Evolutionary conservation across 2,329 filamentous ascomycete genomes (phyloP).

Genomic region (Triangularia verruculosa): DNA sequence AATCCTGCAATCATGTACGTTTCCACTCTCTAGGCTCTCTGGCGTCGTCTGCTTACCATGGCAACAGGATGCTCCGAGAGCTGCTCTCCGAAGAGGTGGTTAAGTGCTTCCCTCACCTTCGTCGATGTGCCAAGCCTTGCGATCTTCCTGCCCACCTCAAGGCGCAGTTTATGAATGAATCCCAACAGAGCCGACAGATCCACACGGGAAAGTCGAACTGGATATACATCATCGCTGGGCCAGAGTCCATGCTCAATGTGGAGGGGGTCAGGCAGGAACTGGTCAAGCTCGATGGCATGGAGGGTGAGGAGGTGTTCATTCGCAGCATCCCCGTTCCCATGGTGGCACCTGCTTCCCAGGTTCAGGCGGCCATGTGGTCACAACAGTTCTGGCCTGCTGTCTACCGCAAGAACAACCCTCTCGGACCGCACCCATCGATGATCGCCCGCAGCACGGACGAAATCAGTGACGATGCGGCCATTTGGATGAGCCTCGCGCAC

Average conservation of each 20-base stretch:
- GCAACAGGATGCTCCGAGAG: conserved; percentile 50
- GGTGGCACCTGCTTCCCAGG: conserved; percentile 69
- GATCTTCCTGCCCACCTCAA: conserved; percentile 67
- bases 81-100: conserved; percentile 58
- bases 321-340: conserved; percentile 66
- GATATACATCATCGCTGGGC: conserved; percentile 58
- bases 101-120: conserved; percentile 68
- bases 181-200: conserved; percentile 51
- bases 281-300: conserved; percentile 48
- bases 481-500: conserved; percentile 67
- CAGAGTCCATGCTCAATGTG: conserved; percentile 49
- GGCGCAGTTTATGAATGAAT: conserved; percentile 58
- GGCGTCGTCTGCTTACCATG: conserved; percentile 21
- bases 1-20: conserved; percentile 71
- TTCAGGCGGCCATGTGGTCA: conserved; percentile 73
- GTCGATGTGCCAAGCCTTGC: conserved; percentile 69
- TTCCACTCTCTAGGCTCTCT: conserved; percentile 5
- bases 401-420: conserved; percentile 83
- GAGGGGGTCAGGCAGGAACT: conserved; percentile 51
- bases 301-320: conserved; percentile 52
- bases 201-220: conserved; percentile 59
- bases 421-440: conserved; percentile 76
- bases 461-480: conserved; percentile 59
- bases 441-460: conserved; percentile 68
- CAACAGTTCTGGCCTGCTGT: conserved; percentile 78